Evolutionary conservation across 805 yeast genomes (phyloP), one percentile per base, ranked within the genome.

Genomic region (Scheffersomyces ergatensis): DNA sequence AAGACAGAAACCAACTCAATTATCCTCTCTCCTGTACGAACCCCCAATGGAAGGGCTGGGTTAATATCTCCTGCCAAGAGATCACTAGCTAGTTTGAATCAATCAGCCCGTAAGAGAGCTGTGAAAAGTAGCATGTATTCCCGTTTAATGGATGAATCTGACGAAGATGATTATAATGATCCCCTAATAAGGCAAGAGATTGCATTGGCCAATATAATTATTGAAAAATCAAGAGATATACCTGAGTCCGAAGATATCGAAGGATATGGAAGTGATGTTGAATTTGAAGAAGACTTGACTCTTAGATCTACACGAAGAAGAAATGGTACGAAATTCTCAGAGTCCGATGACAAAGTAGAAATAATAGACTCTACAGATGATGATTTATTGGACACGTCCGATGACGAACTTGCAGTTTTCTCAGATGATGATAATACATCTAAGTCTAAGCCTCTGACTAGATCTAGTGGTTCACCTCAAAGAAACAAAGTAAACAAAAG

Each of bases 101-200:
- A 57, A 33, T 65, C 77, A 2, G 85, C 85, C 1, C 54, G 76
- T 19, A 70, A 71, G 47, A 56, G 74, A 42, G 80, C 85, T 0
- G 56, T 65, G 17, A 50, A 50, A 18, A 58, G 65, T 4, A 62
- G 60, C 16, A 44, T 56, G 5, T 65, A 61, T 40, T 48, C 55
- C 37, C 44, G 56, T 35, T 48, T 63, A 38, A 53, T 61, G 63
- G 68, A 63, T 21, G 67, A 62, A 13, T 71, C 58, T 6, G 71
- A 58, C 3, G 58, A 57, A 7, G 58, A 50, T n/a, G 58, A 48
- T 12, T 48, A 38, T 4, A 64, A 62, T 6, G 18, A 29, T 29
- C n/a, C 32, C 7, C 32, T 29, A 5, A 15, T 15, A 14, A 29
- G 5, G 5, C 71, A 70, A 33, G 80, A 77, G 26, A 39, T 53